These are phyloP conservation scores for Trichoderma simmonsii DNA, from an alignment of 2,329 filamentous ascomycete species.

Conservation along the genomic window DNA sequence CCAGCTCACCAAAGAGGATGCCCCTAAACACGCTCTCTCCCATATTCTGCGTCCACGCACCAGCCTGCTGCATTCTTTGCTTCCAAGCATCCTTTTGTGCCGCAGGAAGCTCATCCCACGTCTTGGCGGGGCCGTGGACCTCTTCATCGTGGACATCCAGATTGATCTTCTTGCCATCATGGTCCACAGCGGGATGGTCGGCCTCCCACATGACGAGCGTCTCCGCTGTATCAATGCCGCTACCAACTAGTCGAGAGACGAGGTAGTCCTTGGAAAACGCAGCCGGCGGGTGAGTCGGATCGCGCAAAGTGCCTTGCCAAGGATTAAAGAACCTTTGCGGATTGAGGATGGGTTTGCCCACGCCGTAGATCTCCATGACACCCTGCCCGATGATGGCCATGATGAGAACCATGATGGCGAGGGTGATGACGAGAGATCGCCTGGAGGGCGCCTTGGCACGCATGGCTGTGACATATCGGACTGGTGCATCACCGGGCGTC, in stretches of 20 bases:
- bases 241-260: slow-evolving; percentile 38
- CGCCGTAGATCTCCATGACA: slow-evolving; percentile 61
- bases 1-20: slow-evolving; percentile 72
- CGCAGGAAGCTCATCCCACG: slow-evolving; percentile 68
- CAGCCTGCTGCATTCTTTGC: slow-evolving; percentile 62
- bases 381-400: slow-evolving; percentile 62
- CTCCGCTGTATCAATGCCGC: slow-evolving; percentile 34
- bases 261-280: slow-evolving; percentile 34
- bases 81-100: slow-evolving; percentile 68
- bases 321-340: slow-evolving; percentile 54
- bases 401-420: slow-evolving; percentile 56
- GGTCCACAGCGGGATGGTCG: slow-evolving; percentile 20
- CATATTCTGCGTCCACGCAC: slow-evolving; percentile 76
- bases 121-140: slow-evolving; percentile 52
- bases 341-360: slow-evolving; percentile 54
- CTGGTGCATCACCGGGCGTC: slow-evolving; percentile 44
- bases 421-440: slow-evolving; percentile 49
- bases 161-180: slow-evolving; percentile 31
- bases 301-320: slow-evolving; percentile 35
- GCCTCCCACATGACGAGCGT: slow-evolving; percentile 39
- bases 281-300: slow-evolving; percentile 26
- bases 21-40: slow-evolving; percentile 74
- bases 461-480: slow-evolving; percentile 68
- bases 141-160: slow-evolving; percentile 46
- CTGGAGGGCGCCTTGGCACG: slow-evolving; percentile 53